phyloP scores from a whole-genome alignment of 2,329 filamentous ascomycete genomes.

The Ascochyta rabiei region DNA sequence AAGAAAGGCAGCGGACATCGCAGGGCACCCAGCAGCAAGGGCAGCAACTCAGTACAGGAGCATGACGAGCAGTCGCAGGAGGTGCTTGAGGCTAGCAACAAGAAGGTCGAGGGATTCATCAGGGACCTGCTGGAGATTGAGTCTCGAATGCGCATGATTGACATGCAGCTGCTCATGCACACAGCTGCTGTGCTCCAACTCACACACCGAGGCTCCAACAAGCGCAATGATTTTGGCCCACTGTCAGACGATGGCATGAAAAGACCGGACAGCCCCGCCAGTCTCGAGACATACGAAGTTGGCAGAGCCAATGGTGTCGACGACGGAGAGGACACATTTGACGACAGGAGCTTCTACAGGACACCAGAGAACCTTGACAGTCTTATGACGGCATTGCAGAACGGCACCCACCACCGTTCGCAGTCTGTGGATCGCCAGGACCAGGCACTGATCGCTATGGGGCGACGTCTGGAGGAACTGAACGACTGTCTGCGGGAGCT shows the following conservation, averaged over 20 bases:
- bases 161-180: conserved; percentile 80
- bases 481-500: conserved; percentile 71
- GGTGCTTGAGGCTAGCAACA: conserved; percentile 75
- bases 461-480: conserved; percentile 69
- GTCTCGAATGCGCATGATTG: conserved; percentile 73
- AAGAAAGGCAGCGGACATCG: conserved; percentile 57
- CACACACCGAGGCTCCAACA: conserved; percentile 78
- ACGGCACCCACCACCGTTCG: conserved; percentile 41
- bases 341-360: conserved; percentile 76
- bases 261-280: conserved; percentile 76
- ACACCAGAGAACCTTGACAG: conserved; percentile 69
- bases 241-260: conserved; percentile 36
- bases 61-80: conserved; percentile 64
- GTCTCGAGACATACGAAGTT: conserved; percentile 72
- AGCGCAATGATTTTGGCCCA: conserved; percentile 58
- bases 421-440: conserved; percentile 43
- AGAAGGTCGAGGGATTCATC: conserved; percentile 84
- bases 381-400: conserved; percentile 47
- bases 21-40: conserved; percentile 59
- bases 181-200: conserved; percentile 91
- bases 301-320: conserved; percentile 55
- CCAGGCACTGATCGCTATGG: conserved; percentile 65
- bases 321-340: conserved; percentile 69
- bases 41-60: conserved; percentile 36
- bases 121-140: conserved; percentile 81